Conservation (phyloP, 2,329 filamentous ascomycete genomes). For the Pseudocercospora eumusae region DNA sequence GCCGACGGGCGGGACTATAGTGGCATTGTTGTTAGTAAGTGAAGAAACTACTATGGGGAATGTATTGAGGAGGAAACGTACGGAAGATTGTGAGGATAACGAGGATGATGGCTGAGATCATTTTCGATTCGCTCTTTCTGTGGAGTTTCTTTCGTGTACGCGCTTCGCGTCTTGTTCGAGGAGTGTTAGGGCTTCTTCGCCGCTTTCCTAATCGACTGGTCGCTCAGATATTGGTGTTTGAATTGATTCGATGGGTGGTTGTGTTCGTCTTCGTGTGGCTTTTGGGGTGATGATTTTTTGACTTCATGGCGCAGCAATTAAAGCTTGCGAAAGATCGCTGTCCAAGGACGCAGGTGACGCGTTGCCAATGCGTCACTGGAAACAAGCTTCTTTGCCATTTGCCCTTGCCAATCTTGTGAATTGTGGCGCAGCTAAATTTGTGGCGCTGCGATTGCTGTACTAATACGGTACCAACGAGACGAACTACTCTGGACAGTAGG, state of each 20-base stretch:
- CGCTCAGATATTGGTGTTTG: not conserved
- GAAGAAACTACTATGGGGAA: not conserved
- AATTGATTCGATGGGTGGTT: not conserved
- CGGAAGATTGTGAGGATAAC: conserved; percentile 51
- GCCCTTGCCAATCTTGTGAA: conserved; percentile 2
- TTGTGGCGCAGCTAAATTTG: not conserved
- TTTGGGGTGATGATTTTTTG: not conserved
- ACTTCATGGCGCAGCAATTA: not conserved
- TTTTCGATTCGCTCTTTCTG: too few species aligned
- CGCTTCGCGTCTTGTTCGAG: not conserved
- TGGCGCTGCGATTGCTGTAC: not conserved
- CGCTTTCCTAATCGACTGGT: conserved; percentile 1
- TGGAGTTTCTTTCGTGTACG: too few species aligned
- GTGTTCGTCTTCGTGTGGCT: not conserved
- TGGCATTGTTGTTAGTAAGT: too few species aligned
- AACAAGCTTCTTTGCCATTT: not conserved
- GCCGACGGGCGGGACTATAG: conserved; percentile 54
- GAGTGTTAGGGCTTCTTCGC: not conserved
- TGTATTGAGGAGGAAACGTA: conserved; percentile 27
- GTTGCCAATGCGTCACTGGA: not conserved
- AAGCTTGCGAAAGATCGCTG: not conserved
- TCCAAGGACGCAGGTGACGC: not conserved
- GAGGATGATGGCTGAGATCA: conserved; percentile 43
- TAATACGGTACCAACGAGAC: not conserved
- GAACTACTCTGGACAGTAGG: not conserved